These are phyloP conservation scores for Ophiostoma novo-ulmi DNA, from an alignment of 2,329 filamentous ascomycete genomes.

Conservation along the genomic window DNA sequence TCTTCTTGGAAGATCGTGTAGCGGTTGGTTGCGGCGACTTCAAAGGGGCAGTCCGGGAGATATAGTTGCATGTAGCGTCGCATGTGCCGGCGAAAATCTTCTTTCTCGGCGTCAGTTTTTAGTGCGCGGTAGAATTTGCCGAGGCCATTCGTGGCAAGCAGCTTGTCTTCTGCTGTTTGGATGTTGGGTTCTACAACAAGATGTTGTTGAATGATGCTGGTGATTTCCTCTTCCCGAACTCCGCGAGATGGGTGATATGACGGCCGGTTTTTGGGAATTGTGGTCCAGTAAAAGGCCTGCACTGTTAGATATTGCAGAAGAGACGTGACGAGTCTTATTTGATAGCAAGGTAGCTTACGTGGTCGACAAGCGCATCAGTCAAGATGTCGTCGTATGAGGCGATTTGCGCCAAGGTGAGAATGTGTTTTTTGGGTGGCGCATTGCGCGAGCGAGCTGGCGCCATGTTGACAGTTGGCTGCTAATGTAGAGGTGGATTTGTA, in stretches of 20 bases:
- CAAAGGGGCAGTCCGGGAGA: constrained; percentile 87
- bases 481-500: not conserved
- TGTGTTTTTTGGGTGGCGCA: constrained; percentile 53
- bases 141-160: constrained; percentile 69
- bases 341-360: constrained; percentile 56
- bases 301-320: not conserved
- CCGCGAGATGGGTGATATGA: constrained; percentile 82
- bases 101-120: constrained; percentile 70
- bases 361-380: constrained; percentile 91
- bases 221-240: constrained; percentile 60
- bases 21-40: constrained; percentile 84
- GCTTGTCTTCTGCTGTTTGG: constrained; percentile 61
- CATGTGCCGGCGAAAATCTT: constrained; percentile 80
- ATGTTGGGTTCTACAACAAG: constrained; percentile 72
- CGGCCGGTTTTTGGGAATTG: constrained; percentile 86
- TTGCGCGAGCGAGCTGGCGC: constrained; percentile 20
- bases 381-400: constrained; percentile 92
- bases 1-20: constrained; percentile 91
- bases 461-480: constrained; percentile 21
- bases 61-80: constrained; percentile 91
- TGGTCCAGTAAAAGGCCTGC: constrained; percentile 93
- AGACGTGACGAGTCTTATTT: not conserved
- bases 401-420: constrained; percentile 79
- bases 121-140: constrained; percentile 64
- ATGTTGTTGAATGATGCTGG: constrained; percentile 56